Conservation (phyloP, 2,329 filamentous ascomycete species). For the Lachnellula arida region DNA sequence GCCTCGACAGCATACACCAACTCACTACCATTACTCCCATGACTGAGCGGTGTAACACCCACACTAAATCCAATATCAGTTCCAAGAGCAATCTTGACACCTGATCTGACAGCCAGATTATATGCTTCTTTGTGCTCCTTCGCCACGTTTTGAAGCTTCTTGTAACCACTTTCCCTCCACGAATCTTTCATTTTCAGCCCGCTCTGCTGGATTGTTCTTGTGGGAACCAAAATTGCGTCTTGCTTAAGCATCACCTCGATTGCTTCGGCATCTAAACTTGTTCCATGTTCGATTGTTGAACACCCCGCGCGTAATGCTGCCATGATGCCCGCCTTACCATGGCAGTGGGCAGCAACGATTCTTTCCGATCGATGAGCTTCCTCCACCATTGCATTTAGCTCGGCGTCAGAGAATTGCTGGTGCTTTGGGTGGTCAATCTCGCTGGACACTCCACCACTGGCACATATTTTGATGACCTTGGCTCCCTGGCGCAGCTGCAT, state of each 20-base stretch:
- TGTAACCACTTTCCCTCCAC: neutral
- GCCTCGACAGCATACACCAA: neutral
- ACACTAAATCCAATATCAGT: neutral
- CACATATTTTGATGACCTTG: neutral
- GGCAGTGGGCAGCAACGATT: neutral
- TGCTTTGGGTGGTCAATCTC: neutral
- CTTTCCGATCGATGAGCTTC: neutral
- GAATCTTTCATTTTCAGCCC: neutral
- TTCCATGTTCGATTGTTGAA: neutral
- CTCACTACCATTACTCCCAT: neutral
- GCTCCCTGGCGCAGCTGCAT: neutral
- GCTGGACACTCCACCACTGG: neutral
- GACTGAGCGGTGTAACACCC: neutral
- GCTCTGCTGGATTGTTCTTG: neutral
- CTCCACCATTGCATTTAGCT: neutral
- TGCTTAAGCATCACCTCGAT: neutral
- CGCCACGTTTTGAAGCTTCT: neutral
- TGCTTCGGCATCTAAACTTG: neutral
- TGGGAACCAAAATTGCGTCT: neutral
- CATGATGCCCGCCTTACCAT: neutral
- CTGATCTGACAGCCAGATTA: neutral
- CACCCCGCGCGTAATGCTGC: neutral
- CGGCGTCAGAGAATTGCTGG: neutral
- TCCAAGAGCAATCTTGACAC: neutral
- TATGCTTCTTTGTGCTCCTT: conserved; percentile 2